Evolutionary conservation across 768 basidiomycete species (phyloP).

Genomic region (Clitopilus passeckerianus): DNA sequence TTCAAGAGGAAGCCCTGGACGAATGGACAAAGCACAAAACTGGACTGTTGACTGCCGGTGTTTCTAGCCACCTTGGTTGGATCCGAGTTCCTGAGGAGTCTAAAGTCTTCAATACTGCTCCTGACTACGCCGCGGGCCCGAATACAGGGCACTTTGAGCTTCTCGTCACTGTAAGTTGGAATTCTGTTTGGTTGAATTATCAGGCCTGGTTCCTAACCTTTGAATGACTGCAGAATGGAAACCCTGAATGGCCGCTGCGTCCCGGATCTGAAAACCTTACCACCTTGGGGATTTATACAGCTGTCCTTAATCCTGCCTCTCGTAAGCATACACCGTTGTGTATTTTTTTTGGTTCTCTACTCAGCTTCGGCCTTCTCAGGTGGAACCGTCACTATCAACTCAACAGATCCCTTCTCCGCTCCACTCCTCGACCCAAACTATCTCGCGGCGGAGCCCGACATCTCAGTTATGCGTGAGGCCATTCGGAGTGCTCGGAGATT

Average conservation of each 20-base stretch:
- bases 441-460: constrained; percentile 19
- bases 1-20: constrained; percentile 2
- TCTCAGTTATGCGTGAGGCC: constrained; percentile 16
- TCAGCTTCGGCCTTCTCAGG: constrained; percentile 14
- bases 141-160: constrained; percentile 21
- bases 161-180: constrained; percentile 14
- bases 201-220: no score
- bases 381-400: constrained; percentile 26
- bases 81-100: constrained; percentile 15
- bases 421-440: constrained; percentile 44
- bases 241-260: constrained; percentile 18
- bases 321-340: no score
- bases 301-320: constrained; percentile 4
- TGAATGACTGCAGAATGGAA: constrained; percentile 4
- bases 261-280: constrained; percentile 12
- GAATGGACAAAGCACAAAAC: constrained; percentile 14
- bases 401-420: constrained; percentile 31
- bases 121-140: constrained; percentile 21
- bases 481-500: constrained; percentile 14
- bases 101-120: constrained; percentile 12
- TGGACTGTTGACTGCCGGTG: constrained; percentile 13
- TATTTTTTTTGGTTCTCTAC: no score
- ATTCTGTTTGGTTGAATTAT: no score
- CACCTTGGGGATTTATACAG: background rate
- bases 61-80: constrained; percentile 15